phyloP scores from a whole-genome alignment of 2,329 filamentous ascomycete species.

The Epichloe bromicola region DNA sequence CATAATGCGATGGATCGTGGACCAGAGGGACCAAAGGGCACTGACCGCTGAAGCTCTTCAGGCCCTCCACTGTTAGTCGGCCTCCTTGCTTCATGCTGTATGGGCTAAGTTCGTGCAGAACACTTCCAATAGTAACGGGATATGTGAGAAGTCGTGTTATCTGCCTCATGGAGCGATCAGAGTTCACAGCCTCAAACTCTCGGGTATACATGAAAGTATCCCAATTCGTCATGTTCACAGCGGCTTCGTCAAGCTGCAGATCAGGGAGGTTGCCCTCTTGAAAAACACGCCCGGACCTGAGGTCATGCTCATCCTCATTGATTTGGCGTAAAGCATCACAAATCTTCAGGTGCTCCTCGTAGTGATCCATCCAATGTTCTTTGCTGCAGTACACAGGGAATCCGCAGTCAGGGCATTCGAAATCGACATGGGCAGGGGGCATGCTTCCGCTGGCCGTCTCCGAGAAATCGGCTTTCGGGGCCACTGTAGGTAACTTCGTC shows the following conservation, averaged over 20 bases:
- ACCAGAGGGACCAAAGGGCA: constrained; percentile 9
- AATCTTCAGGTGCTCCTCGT: constrained; percentile 81
- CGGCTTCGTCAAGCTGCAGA: constrained; percentile 77
- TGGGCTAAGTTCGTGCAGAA: constrained; percentile 87
- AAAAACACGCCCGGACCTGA: constrained; percentile 82
- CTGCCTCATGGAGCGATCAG: constrained; percentile 82
- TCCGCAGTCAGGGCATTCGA: constrained; percentile 93
- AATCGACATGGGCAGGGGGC: constrained; percentile 71
- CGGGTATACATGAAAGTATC: constrained; percentile 91
- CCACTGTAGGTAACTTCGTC: constrained; percentile 53
- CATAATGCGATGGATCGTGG: not conserved
- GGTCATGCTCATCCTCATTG: constrained; percentile 95
- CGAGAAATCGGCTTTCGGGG: constrained; percentile 48
- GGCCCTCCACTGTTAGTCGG: constrained; percentile 70
- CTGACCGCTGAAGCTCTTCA: constrained; percentile 88
- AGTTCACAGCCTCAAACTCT: constrained; percentile 81
- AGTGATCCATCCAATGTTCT: constrained; percentile 92
- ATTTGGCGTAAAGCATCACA: constrained; percentile 86
- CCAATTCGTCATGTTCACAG: constrained; percentile 98
- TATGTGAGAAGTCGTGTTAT: constrained; percentile 90
- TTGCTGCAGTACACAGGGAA: constrained; percentile 89
- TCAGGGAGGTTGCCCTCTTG: constrained; percentile 83
- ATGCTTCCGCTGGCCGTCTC: constrained; percentile 41
- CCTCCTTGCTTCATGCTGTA: constrained; percentile 68
- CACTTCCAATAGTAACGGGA: constrained; percentile 78